phyloP scores from a whole-genome alignment of 2,329 filamentous ascomycete species.

The Ascocoryne sarcoides region DNA sequence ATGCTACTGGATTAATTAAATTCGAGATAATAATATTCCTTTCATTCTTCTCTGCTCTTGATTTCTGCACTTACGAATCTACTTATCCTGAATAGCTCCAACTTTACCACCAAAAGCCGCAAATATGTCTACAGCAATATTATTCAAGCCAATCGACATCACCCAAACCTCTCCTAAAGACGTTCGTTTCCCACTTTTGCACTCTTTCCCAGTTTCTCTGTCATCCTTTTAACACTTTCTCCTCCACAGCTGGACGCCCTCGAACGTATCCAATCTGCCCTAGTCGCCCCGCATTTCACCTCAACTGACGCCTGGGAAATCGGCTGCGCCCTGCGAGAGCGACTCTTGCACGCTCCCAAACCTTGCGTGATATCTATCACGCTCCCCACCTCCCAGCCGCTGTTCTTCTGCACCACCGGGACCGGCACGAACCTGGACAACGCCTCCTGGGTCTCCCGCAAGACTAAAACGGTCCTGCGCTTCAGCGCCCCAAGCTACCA shows the following conservation, averaged over 20 bases:
- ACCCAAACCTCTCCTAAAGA: too few relatives aligned
- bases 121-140: too few relatives aligned
- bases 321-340: slow-evolving; percentile 53
- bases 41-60: too few relatives aligned
- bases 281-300: slow-evolving; percentile 42
- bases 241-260: slow-evolving; percentile 25
- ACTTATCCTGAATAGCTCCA: too few relatives aligned
- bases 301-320: slow-evolving; percentile 56
- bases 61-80: too few relatives aligned
- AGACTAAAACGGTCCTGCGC: slow-evolving; percentile 62
- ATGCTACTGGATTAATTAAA: too few relatives aligned
- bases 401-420: slow-evolving; percentile 66
- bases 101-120: too few relatives aligned
- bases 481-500: slow-evolving; percentile 65
- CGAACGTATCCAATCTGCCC: slow-evolving; percentile 23
- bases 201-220: too few relatives aligned
- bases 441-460: slow-evolving; percentile 60
- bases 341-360: slow-evolving; percentile 45
- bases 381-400: slow-evolving; percentile 48
- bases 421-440: slow-evolving; percentile 59
- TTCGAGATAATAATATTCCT: too few relatives aligned
- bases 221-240: too few relatives aligned
- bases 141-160: too few relatives aligned
- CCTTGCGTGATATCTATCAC: slow-evolving; percentile 56
- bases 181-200: too few relatives aligned